A percentile compares a stretch with the other conserved stretches of the same genome.
Conservation (phyloP, 768 basidiomycete species). For the Tubosaeta sp. region DNA sequence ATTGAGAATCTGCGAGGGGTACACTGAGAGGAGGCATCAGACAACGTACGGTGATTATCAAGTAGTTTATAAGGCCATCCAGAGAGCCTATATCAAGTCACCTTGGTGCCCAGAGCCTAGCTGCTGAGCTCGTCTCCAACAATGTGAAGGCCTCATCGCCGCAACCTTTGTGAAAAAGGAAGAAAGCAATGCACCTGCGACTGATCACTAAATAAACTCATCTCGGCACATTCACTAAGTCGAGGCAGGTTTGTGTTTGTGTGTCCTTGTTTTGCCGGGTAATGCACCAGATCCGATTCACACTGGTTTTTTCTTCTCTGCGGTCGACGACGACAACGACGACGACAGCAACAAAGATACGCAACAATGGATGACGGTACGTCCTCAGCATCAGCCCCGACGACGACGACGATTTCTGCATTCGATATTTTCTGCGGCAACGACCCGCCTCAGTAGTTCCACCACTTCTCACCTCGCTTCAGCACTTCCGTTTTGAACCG, state of each 20-base stretch:
- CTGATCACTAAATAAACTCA: too few relatives aligned
- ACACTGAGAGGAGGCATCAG: constrained; percentile 18
- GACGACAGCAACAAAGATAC: constrained; percentile 25
- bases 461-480: constrained; percentile 29
- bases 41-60: not conserved
- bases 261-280: constrained; percentile 18
- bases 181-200: not conserved
- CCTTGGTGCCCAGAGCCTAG: not conserved
- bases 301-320: not conserved
- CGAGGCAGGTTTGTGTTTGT: not conserved
- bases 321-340: constrained; percentile 14
- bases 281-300: not conserved
- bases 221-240: not conserved
- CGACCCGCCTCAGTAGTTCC: constrained; percentile 30
- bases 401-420: constrained; percentile 52
- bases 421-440: constrained; percentile 40
- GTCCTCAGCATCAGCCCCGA: constrained; percentile 74
- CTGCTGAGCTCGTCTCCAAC: not conserved
- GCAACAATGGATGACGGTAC: constrained; percentile 69
- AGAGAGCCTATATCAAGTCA: not conserved
- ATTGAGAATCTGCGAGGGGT: constrained; percentile 10
- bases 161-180: not conserved
- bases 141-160: not conserved
- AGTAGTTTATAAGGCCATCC: not conserved
- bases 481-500: constrained; percentile 27